Conservation (phyloP, 2,329 filamentous ascomycete species). For the Colletotrichum agaves region DNA sequence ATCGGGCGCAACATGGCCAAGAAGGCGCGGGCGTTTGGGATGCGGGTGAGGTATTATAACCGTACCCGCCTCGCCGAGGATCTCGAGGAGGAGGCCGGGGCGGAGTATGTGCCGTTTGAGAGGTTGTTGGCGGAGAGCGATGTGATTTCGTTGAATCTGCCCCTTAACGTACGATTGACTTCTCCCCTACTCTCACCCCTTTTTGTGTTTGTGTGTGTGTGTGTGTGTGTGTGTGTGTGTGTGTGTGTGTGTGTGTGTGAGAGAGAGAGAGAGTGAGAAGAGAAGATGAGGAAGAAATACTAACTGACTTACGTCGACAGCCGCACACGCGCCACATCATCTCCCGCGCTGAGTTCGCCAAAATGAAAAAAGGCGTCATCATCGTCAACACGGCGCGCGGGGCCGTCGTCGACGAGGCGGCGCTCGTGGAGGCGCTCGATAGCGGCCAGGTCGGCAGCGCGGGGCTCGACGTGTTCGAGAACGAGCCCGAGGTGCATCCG, state of each 20-base stretch:
- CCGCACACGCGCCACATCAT: conserved; percentile 79
- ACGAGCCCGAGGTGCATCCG: conserved; percentile 81
- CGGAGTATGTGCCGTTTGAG: conserved; percentile 78
- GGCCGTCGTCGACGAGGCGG: conserved; percentile 83
- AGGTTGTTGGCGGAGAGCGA: conserved; percentile 76
- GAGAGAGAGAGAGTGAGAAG: no score
- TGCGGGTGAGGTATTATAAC: conserved; percentile 81
- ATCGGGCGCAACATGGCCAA: conserved; percentile 82
- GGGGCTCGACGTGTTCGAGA: conserved; percentile 85
- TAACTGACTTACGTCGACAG: conserved; percentile 45
- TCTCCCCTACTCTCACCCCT: background rate
- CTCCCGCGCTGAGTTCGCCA: conserved; percentile 73
- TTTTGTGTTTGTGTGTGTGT: background rate
- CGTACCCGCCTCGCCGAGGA: conserved; percentile 69
- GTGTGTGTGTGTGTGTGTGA: background rate
- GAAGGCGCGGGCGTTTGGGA: conserved; percentile 80
- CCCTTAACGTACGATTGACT: conserved; percentile 75
- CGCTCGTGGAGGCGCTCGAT: conserved; percentile 78
- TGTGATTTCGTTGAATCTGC: conserved; percentile 83
- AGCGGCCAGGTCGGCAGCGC: conserved; percentile 75
- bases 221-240: background rate
- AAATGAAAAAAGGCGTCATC: conserved; percentile 82
- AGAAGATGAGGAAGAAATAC: background rate
- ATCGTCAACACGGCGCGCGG: conserved; percentile 87
- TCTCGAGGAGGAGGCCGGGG: conserved; percentile 61